Evolutionary conservation across 1,139 yeast species (phyloP), one percentile per base, ranked within the genome.

Genomic region (Candida sp.): DNA sequence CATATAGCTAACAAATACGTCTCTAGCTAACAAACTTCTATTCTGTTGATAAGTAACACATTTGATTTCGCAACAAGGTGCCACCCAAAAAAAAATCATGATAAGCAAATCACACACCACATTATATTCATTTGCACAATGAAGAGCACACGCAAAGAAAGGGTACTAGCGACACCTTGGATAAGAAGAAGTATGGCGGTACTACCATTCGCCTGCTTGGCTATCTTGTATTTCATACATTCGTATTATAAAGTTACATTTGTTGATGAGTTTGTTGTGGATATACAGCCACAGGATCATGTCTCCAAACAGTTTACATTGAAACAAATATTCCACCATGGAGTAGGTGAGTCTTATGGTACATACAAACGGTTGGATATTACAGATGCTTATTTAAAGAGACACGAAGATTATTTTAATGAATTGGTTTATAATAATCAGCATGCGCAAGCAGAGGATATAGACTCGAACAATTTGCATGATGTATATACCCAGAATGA

Each of bases 291-390:
- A 32, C 34, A 32, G 34, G 34, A 32, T 32, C 6, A 32, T 2
- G 19, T 32, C 3, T 32, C 34, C 19, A 32, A 32, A n/a, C 12
- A 32, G 19, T 67, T 70, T 54, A 65, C 57, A 43, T 54, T 73
- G 22, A 70, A 64, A 45, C 84, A 79, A 54, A 73, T 79, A 5
- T 76, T 65, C 50, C 84, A 79, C 53, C 81, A 75, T 51, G 80
- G 79, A 19, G 63, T 79, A 0, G 78, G 77, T 2, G 46, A 56
- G 22, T 47, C 63, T 41, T 59, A 68, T 44, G 58, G 56, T 22
- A 49, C 60, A 0, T 82, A 76, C 51, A 61, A 70, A 30, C 55
- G 81, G 40, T 57, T 79, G 30, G 84, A 79, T 49, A 61, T 79
- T 8, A 77, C 82, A 0, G 63, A 64, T 0, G 59, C 57, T 39